Conservation (phyloP, 2,329 filamentous ascomycete species). For the Gliomastix tumulicola region DNA sequence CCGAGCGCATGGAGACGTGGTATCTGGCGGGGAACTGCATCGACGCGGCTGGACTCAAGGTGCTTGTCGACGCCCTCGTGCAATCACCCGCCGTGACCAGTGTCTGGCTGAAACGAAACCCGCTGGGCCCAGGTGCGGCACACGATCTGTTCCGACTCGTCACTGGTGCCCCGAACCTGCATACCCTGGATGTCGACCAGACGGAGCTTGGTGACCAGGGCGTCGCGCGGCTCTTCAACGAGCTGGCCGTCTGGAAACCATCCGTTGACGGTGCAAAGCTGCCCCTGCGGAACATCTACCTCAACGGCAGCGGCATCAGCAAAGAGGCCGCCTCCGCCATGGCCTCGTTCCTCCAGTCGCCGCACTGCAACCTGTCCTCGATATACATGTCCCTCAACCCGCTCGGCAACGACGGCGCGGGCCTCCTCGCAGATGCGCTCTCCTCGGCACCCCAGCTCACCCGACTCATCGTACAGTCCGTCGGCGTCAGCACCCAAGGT, state of each 20-base stretch:
- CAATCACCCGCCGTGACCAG: slow-evolving; percentile 35
- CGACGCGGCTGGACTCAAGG: slow-evolving; percentile 28
- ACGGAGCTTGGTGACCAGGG: slow-evolving; percentile 41
- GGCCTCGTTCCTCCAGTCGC: slow-evolving; percentile 20
- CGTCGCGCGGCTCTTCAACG: slow-evolving; percentile 32
- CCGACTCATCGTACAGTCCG: slow-evolving; percentile 32
- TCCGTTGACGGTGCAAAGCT: slow-evolving; percentile 16
- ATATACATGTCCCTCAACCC: slow-evolving; percentile 30
- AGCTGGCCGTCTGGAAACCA: slow-evolving; percentile 21
- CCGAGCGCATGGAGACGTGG: slow-evolving; percentile 44
- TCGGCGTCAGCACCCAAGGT: slow-evolving; percentile 31
- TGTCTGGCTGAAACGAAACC: slow-evolving; percentile 49
- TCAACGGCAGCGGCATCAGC: slow-evolving; percentile 27
- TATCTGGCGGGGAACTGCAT: slow-evolving; percentile 50
- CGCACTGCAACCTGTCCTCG: slow-evolving; percentile 23
- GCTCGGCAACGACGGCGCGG: slow-evolving; percentile 21
- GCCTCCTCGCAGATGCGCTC: slow-evolving; percentile 20
- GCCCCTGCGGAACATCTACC: slow-evolving; percentile 25
- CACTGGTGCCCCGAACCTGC: slow-evolving; percentile 30
- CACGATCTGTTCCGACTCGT: slow-evolving; percentile 35
- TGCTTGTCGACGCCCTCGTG: slow-evolving; percentile 36
- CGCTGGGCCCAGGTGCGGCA: slow-evolving; percentile 30
- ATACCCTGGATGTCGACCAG: slow-evolving; percentile 46
- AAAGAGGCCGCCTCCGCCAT: slow-evolving; percentile 18
- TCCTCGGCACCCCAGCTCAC: slow-evolving; percentile 21